phyloP scores from a whole-genome alignment of 2,329 filamentous ascomycete genomes.

The Mollisia scopiformis region DNA sequence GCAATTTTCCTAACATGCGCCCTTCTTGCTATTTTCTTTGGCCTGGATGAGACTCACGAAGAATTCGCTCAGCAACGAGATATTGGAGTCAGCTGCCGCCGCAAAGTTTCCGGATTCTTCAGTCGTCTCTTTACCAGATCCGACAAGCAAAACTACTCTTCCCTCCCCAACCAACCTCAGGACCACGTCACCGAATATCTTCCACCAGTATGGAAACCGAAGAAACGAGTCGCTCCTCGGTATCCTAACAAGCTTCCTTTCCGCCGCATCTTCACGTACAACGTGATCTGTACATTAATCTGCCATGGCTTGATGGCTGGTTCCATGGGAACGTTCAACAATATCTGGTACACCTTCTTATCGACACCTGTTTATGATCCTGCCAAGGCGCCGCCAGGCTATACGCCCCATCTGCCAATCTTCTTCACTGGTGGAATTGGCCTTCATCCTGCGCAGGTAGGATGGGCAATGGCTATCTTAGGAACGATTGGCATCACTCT shows the following conservation, averaged over 20 bases:
- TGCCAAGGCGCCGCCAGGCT: slow-evolving; percentile 50
- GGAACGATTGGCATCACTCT: slow-evolving; percentile 76
- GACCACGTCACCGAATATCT: slow-evolving; percentile 9
- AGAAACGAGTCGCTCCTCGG: slow-evolving; percentile 30
- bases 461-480: slow-evolving; percentile 77
- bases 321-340: slow-evolving; percentile 63
- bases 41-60: slow-evolving; percentile 43
- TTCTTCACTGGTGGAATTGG: slow-evolving; percentile 72
- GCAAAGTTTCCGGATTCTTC: slow-evolving; percentile 21
- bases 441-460: slow-evolving; percentile 71
- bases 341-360: slow-evolving; percentile 64
- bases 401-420: slow-evolving; percentile 37
- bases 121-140: slow-evolving; percentile 13
- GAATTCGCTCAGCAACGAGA: slow-evolving; percentile 37
- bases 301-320: slow-evolving; percentile 60
- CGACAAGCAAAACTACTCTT: slow-evolving; percentile 1
- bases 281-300: slow-evolving; percentile 49
- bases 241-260: slow-evolving; percentile 49
- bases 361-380: slow-evolving; percentile 55
- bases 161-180: not conserved
- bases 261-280: slow-evolving; percentile 39
- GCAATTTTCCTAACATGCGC: slow-evolving; percentile 38
- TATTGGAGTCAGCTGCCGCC: slow-evolving; percentile 31
- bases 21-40: slow-evolving; percentile 38
- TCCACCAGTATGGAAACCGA: slow-evolving; percentile 19